These are phyloP conservation scores for Uronychia setigera DNA, from an alignment of 73 alveolate species.

Conservation along the genomic window DNA sequence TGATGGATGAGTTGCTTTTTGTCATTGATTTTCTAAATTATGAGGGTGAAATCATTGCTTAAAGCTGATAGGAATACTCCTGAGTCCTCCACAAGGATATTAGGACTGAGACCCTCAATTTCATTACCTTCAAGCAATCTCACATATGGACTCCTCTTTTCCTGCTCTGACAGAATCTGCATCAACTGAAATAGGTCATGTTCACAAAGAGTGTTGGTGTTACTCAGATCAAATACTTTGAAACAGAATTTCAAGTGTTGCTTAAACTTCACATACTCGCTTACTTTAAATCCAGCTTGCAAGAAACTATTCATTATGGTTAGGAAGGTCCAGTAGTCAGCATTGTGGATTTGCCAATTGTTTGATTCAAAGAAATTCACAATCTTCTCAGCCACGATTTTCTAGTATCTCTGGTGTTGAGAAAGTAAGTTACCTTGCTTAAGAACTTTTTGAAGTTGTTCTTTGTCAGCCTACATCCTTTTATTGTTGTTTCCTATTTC, in stretches of 20 bases:
- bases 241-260: constrained; percentile 1
- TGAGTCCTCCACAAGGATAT: neutral
- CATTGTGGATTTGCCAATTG: constrained; percentile 1
- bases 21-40: neutral
- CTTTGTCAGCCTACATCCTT: constrained; percentile 7
- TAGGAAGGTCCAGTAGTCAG: neutral
- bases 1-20: neutral
- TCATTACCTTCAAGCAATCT: neutral
- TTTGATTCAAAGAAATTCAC: neutral
- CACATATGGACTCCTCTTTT: neutral
- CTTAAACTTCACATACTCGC: neutral
- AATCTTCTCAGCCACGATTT: constrained; percentile 7
- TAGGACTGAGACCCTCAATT: constrained; percentile 1
- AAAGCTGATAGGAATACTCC: constrained; percentile 1
- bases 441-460: neutral
- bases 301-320: neutral
- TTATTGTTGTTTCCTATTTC: neutral
- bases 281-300: neutral
- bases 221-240: constrained; percentile 10
- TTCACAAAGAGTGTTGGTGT: constrained; percentile 1
- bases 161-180: neutral
- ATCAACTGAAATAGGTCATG: constrained; percentile 10
- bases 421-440: neutral
- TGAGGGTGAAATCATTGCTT: neutral
- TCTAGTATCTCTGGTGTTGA: constrained; percentile 1